Evolutionary conservation across 1,139 yeast species (phyloP).

Genomic region (Saccharomyces hybrid): DNA sequence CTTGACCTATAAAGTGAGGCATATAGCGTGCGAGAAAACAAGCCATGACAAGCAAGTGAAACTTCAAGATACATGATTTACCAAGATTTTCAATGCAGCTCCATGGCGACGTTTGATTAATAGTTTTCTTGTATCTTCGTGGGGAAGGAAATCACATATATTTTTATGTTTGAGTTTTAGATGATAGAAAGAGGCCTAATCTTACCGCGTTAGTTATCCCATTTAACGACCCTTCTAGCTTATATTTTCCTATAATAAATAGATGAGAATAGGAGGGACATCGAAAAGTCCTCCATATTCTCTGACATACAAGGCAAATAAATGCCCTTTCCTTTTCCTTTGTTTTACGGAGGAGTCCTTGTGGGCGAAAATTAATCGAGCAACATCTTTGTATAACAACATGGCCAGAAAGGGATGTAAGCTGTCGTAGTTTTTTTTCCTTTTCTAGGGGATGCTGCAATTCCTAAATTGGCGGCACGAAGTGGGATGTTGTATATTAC

Average conservation of each 20-base stretch:
- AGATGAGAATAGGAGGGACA: no score
- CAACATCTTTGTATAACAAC: background rate
- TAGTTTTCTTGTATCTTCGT: no score
- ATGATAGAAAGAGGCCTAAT: no score
- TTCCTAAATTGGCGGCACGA: background rate
- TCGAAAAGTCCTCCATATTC: no score
- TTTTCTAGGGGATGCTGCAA: background rate
- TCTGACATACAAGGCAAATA: background rate
- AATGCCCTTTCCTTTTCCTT: background rate
- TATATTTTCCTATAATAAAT: no score
- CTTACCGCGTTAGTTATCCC: no score
- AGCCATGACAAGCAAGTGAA: background rate
- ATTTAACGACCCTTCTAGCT: no score
- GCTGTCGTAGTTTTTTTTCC: background rate
- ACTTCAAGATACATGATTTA: no score
- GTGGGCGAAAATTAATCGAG: background rate
- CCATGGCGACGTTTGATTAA: no score
- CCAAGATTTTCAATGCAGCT: no score
- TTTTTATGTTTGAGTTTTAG: no score
- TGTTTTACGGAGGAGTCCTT: background rate
- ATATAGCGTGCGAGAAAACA: background rate
- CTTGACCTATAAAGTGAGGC: background rate
- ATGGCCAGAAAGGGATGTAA: background rate
- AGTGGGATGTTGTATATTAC: background rate
- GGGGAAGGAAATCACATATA: no score